A percentile compares a stretch with the other conserved stretches of the same genome.
These are phyloP conservation scores for Gamsiella multidivaricata DNA, from an alignment of 192 early-diverging fungal genomes.

Conservation along the genomic window DNA sequence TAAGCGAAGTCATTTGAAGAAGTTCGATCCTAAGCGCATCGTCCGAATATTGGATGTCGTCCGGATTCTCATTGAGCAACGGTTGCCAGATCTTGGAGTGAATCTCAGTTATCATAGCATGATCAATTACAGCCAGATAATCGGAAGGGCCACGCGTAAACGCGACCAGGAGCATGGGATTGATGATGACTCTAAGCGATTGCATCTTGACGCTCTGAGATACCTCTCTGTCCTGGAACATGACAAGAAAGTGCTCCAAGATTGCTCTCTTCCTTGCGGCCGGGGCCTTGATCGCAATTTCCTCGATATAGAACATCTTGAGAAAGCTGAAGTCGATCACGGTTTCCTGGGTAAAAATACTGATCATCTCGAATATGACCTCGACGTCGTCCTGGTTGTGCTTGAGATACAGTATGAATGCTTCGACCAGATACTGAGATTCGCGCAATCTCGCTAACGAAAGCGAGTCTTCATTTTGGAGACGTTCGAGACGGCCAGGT, in stretches of 20 bases:
- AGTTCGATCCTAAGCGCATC: constrained; percentile 85
- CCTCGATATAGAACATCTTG: constrained; percentile 77
- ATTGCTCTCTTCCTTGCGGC: constrained; percentile 72
- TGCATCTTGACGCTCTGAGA: constrained; percentile 77
- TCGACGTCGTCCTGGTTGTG: constrained; percentile 72
- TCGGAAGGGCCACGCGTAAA: constrained; percentile 65
- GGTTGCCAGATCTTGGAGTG: constrained; percentile 71
- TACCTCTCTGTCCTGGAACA: constrained; percentile 69
- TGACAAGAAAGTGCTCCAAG: constrained; percentile 80
- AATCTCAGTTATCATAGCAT: constrained; percentile 68
- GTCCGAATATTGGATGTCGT: constrained; percentile 69
- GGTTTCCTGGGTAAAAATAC: constrained; percentile 75
- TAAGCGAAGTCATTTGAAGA: constrained; percentile 89
- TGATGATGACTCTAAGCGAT: constrained; percentile 83
- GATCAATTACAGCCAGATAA: constrained; percentile 67
- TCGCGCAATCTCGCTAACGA: constrained; percentile 57
- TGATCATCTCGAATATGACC: constrained; percentile 79
- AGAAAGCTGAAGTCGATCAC: constrained; percentile 72
- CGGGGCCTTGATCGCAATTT: constrained; percentile 68
- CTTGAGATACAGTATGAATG: constrained; percentile 76
- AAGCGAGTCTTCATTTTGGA: constrained; percentile 59
- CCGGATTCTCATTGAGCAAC: constrained; percentile 58
- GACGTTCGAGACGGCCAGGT: constrained; percentile 55
- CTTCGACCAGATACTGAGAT: constrained; percentile 73
- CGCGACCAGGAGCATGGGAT: constrained; percentile 83